phyloP scores from a whole-genome alignment of 441 rosid species.

The Sinapis alba region DNA sequence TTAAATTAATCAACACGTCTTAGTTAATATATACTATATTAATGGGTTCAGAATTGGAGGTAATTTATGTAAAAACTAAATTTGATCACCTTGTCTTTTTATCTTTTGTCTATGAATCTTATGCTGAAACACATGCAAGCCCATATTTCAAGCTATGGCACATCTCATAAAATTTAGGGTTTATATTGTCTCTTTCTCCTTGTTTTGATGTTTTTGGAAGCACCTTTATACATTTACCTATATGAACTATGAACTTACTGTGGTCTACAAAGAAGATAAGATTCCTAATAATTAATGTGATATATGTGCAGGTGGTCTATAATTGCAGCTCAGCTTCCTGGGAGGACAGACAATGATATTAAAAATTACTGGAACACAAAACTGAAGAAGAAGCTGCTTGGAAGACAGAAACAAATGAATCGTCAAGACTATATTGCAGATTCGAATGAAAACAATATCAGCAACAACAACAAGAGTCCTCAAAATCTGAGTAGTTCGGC shows the following conservation, averaged over 20 bases:
- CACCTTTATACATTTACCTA: slow-evolving; percentile 14
- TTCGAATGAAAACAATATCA: slow-evolving; percentile 36
- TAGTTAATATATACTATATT: slow-evolving; percentile 38
- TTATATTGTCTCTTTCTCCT: slow-evolving; percentile 41
- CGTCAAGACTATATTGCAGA: slow-evolving; percentile 39
- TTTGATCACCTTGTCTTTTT: slow-evolving; percentile 28
- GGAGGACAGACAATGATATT: slow-evolving; percentile 93
- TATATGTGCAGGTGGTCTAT: slow-evolving; percentile 77
- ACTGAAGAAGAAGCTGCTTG: slow-evolving; percentile 87
- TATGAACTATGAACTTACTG: neutral
- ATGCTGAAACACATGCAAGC: slow-evolving; percentile 42
- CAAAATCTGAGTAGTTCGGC: slow-evolving; percentile 77
- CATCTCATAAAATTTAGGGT: slow-evolving; percentile 34
- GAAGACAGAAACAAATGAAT: slow-evolving; percentile 69
- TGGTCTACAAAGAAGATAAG: neutral
- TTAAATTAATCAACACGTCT: slow-evolving; percentile 37
- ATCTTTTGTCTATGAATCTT: slow-evolving; percentile 37
- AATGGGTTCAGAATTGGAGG: slow-evolving; percentile 9
- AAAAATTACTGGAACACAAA: slow-evolving; percentile 97
- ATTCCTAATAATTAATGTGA: slow-evolving; percentile 7
- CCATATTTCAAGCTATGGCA: slow-evolving; percentile 25
- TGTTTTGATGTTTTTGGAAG: slow-evolving; percentile 34
- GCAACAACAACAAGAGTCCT: slow-evolving; percentile 41
- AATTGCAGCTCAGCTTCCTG: slow-evolving; percentile 98
- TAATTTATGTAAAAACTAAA: neutral